Percentiles rank a stretch among this genome's conserved stretches.
These are phyloP conservation scores for Xylaria sp. DNA, from an alignment of 2,329 filamentous ascomycete species.

Conservation along the genomic window DNA sequence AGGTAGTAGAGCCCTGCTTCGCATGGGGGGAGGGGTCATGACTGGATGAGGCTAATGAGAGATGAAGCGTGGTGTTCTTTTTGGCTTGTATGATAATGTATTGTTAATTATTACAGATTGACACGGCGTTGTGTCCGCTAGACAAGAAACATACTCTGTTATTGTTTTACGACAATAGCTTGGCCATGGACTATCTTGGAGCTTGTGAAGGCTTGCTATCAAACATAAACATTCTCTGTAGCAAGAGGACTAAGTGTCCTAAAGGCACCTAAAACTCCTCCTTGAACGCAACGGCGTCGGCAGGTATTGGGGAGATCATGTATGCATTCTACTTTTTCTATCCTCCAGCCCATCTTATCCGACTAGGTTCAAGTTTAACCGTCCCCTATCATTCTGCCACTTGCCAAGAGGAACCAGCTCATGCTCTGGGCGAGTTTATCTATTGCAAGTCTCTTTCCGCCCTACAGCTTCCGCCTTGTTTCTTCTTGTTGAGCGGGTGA, in stretches of 20 bases:
- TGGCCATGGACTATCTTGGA: neutral
- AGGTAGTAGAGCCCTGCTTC: too few relatives aligned
- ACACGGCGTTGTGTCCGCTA: neutral
- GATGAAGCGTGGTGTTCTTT: constrained; percentile 4
- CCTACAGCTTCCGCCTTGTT: neutral
- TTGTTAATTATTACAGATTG: too few relatives aligned
- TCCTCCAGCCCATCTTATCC: neutral
- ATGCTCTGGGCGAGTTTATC: neutral
- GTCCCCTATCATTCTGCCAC: neutral
- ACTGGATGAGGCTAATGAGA: neutral
- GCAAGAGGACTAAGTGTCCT: neutral
- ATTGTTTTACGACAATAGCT: neutral
- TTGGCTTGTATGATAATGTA: too few relatives aligned
- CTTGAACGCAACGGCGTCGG: neutral
- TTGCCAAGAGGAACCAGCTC: neutral
- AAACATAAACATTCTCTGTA: neutral
- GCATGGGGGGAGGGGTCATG: neutral
- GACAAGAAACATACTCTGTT: constrained; percentile 4
- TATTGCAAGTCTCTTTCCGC: neutral
- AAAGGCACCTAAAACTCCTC: neutral
- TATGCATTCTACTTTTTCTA: neutral
- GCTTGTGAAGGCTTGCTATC: neutral
- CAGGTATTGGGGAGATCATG: neutral
- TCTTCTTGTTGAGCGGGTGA: neutral
- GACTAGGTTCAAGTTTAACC: neutral